Conservation (phyloP, 345 rosid genomes). For the Hirschfeldia incana region DNA sequence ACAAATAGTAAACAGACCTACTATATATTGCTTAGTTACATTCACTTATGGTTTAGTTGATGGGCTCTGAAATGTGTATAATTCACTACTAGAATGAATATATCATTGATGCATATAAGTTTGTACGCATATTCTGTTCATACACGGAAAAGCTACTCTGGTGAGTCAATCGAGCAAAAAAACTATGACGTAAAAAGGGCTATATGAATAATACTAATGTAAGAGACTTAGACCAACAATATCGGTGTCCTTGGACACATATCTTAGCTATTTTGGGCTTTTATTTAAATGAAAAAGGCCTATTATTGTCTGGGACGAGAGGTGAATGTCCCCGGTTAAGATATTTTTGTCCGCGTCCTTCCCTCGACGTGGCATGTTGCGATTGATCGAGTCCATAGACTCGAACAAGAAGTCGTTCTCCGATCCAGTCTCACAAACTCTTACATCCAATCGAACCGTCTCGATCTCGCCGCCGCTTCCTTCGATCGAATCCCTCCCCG, state of each 20-base stretch:
- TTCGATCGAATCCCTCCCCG: conserved; percentile 31
- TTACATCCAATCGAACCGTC: conserved; percentile 38
- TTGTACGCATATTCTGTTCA: conserved; percentile 16
- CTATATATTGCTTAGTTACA: not conserved
- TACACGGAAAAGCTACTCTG: conserved; percentile 10
- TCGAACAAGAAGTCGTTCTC: conserved; percentile 30
- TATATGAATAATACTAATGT: conserved; percentile 3
- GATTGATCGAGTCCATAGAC: too few relatives aligned
- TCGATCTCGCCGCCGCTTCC: conserved; percentile 39
- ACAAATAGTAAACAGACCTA: not conserved
- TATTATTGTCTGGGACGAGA: too few relatives aligned
- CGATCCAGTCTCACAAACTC: conserved; percentile 43
- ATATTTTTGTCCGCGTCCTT: too few relatives aligned
- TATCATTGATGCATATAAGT: not conserved
- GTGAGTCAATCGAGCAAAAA: not conserved
- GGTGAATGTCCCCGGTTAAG: too few relatives aligned
- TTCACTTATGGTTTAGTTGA: not conserved
- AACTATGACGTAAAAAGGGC: not conserved
- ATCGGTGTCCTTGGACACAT: too few relatives aligned
- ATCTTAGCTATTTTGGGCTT: too few relatives aligned
- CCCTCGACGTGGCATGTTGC: too few relatives aligned
- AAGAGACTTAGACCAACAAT: not conserved
- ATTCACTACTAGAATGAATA: not conserved
- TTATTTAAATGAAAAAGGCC: too few relatives aligned
- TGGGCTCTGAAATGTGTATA: not conserved